phyloP scores from a whole-genome alignment of 768 basidiomycete genomes.

The Boletus sp. region DNA sequence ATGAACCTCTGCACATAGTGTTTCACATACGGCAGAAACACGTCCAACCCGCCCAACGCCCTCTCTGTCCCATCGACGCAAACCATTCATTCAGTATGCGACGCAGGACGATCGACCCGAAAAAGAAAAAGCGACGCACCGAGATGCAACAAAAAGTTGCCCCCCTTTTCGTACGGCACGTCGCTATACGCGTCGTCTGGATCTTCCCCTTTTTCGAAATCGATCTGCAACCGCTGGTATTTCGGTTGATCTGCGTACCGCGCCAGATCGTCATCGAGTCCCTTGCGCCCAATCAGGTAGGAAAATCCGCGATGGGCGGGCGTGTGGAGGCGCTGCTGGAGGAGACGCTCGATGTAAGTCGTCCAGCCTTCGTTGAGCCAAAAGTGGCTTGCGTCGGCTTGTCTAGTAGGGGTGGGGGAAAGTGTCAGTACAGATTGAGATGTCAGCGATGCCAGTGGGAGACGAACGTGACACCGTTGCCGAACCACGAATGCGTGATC shows the following conservation, averaged over 20 bases:
- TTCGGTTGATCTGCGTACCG: too few relatives aligned
- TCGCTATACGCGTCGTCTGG: too few relatives aligned
- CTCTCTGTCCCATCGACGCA: not conserved
- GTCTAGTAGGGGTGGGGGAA: constrained; percentile 33
- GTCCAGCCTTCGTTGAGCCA: too few relatives aligned
- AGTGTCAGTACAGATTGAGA: not conserved
- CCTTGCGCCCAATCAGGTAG: too few relatives aligned
- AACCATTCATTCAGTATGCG: too few relatives aligned
- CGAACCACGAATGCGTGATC: constrained; percentile 84
- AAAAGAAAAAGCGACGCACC: constrained; percentile 41
- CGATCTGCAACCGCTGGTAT: too few relatives aligned
- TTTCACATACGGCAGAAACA: constrained; percentile 80
- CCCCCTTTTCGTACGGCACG: constrained; percentile 87
- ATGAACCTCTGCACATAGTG: constrained; percentile 82
- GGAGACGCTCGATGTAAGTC: too few relatives aligned
- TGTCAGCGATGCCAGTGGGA: not conserved
- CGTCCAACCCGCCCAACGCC: constrained; percentile 38
- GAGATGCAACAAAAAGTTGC: constrained; percentile 82
- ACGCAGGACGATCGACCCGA: too few relatives aligned
- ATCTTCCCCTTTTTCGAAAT: too few relatives aligned
- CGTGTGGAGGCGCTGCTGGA: constrained; percentile 67
- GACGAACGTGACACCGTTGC: constrained; percentile 79
- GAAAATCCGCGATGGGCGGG: constrained; percentile 54
- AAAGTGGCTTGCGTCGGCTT: constrained; percentile 50
- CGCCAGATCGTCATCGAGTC: too few relatives aligned